Percentiles rank a stretch among this genome's conserved stretches.
These are phyloP conservation scores for Papiliotrema laurentii DNA, from an alignment of 1,284 basidiomycete genomes.

Conservation along the genomic window DNA sequence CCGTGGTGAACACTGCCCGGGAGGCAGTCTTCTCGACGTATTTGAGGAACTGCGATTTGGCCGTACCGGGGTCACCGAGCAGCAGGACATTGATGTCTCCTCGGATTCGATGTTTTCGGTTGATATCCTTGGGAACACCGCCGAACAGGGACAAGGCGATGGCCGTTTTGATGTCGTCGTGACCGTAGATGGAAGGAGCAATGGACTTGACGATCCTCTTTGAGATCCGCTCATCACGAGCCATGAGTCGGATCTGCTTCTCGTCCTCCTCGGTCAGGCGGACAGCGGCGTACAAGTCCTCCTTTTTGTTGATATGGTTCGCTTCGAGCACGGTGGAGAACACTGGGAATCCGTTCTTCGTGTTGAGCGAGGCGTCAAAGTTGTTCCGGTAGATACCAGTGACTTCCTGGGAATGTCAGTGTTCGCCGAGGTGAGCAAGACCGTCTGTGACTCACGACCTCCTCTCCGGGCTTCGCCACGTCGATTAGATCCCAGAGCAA, in stretches of 20 bases:
- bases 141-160: conserved; percentile 91
- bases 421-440: no score
- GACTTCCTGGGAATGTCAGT: conserved; percentile 62
- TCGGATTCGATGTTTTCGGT: conserved; percentile 91
- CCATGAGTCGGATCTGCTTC: conserved; percentile 77
- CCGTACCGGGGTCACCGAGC: conserved; percentile 95
- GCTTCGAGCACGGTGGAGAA: conserved; percentile 98
- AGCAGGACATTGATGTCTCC: conserved; percentile 96
- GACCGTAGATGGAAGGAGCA: conserved; percentile 96
- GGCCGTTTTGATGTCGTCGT: conserved; percentile 98
- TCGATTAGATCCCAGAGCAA: conserved; percentile 98
- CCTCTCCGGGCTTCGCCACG: conserved; percentile 95
- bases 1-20: conserved; percentile 96
- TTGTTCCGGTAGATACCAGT: conserved; percentile 99
- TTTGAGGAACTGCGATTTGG: conserved; percentile 98
- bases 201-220: conserved; percentile 98
- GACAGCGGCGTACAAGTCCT: conserved; percentile 88
- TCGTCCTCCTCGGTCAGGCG: conserved; percentile 95
- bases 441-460: conserved; percentile 86
- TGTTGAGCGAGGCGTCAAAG: conserved; percentile 95
- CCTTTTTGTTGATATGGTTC: conserved; percentile 96
- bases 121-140: conserved; percentile 91
- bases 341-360: conserved; percentile 98
- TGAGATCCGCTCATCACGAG: conserved; percentile 86
- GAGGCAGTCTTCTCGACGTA: conserved; percentile 98